Percentiles rank a stretch among this genome's conserved stretches.
Conservation (phyloP, 768 basidiomycete genomes). For the Erythrobasidium yunnanense region DNA sequence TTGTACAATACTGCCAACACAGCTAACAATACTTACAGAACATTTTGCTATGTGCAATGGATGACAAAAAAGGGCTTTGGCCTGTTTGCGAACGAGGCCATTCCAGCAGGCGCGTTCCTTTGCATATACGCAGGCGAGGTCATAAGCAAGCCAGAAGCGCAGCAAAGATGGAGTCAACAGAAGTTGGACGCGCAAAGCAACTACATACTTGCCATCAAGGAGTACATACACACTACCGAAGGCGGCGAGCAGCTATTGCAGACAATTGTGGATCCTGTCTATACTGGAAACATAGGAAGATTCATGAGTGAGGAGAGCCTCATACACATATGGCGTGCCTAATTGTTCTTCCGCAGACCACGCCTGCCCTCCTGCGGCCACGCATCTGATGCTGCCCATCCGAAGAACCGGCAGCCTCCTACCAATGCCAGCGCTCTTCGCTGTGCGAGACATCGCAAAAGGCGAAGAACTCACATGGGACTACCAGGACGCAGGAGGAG, state of each 20-base stretch:
- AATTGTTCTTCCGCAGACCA: slow-evolving; percentile 37
- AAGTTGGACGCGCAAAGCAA: slow-evolving; percentile 33
- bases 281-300: slow-evolving; percentile 39
- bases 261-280: slow-evolving; percentile 39
- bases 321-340: background rate
- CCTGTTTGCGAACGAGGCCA: slow-evolving; percentile 25
- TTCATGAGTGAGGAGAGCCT: slow-evolving; percentile 26
- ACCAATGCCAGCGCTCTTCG: slow-evolving; percentile 41
- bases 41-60: background rate
- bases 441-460: slow-evolving; percentile 32
- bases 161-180: slow-evolving; percentile 29
- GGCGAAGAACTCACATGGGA: slow-evolving; percentile 42
- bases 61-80: slow-evolving; percentile 35
- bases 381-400: slow-evolving; percentile 39
- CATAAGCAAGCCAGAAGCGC: slow-evolving; percentile 37
- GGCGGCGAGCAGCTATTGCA: slow-evolving; percentile 28
- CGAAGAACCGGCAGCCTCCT: slow-evolving; percentile 36
- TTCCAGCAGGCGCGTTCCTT: slow-evolving; percentile 38
- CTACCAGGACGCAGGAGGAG: slow-evolving; percentile 37
- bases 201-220: slow-evolving; percentile 39
- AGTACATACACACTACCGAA: background rate
- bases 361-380: slow-evolving; percentile 39
- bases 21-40: background rate
- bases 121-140: slow-evolving; percentile 42
- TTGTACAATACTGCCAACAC: background rate